Evolutionary conservation across 2,329 filamentous ascomycete species (phyloP).

Genomic region (Alternaria panax): DNA sequence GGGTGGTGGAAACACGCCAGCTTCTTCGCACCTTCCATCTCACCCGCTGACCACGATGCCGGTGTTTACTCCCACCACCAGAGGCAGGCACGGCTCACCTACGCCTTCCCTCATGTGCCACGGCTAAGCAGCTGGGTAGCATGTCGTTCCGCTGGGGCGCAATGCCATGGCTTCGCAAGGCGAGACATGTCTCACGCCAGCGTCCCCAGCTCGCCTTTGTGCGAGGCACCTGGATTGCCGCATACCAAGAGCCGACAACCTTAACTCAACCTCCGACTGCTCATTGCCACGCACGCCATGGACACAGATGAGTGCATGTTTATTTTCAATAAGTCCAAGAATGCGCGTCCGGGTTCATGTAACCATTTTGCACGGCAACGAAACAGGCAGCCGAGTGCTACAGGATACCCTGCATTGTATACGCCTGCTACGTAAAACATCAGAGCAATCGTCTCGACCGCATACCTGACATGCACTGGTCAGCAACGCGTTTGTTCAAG

Average conservation of each 20-base stretch:
- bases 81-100: background rate
- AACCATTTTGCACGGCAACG: too few species aligned
- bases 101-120: background rate
- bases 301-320: too few species aligned
- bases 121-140: background rate
- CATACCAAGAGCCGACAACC: conserved; percentile 24
- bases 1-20: background rate
- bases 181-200: conserved; percentile 19
- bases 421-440: background rate
- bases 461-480: background rate
- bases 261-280: conserved; percentile 25
- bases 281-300: too few species aligned
- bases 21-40: conserved; percentile 1
- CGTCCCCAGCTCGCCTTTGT: conserved; percentile 4
- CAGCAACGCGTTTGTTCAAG: background rate
- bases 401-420: background rate
- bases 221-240: conserved; percentile 16
- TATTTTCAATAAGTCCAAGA: too few species aligned
- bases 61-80: background rate
- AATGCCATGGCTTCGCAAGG: conserved; percentile 1
- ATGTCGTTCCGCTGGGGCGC: background rate
- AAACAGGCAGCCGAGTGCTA: background rate
- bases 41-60: background rate
- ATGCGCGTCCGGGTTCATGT: too few species aligned
- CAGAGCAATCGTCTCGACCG: background rate